Conservation (phyloP, 176 grass and related monocot species). For the Zea mays region Zm-B73-REFERENCE-NAM-5.0 NC_050103.1:180670501-180671000, state of each 20-base stretch:
- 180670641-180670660: neutral
- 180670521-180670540: neutral
- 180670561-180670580: neutral
- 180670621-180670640: neutral
- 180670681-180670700: neutral
- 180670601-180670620: neutral
- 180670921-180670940: neutral
- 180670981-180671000: conserved; percentile 34
- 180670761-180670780: conserved; percentile 52
- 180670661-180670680: neutral
- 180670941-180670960: neutral
- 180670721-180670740: conserved; percentile 32
- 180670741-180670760: conserved; percentile 74
- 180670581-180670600: neutral
- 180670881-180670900: neutral
- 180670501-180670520: neutral
- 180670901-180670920: neutral
- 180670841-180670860: conserved; percentile 80
- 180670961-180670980: conserved; percentile 48
- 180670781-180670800: conserved; percentile 88
- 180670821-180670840: conserved; percentile 80
- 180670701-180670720: neutral
- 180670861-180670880: conserved; percentile 53
- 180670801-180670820: conserved; percentile 89
- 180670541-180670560: neutral